These are phyloP conservation scores for Emiliania huxleyi DNA, from an alignment of 78 protist species.

Conservation along the genomic window DNA sequence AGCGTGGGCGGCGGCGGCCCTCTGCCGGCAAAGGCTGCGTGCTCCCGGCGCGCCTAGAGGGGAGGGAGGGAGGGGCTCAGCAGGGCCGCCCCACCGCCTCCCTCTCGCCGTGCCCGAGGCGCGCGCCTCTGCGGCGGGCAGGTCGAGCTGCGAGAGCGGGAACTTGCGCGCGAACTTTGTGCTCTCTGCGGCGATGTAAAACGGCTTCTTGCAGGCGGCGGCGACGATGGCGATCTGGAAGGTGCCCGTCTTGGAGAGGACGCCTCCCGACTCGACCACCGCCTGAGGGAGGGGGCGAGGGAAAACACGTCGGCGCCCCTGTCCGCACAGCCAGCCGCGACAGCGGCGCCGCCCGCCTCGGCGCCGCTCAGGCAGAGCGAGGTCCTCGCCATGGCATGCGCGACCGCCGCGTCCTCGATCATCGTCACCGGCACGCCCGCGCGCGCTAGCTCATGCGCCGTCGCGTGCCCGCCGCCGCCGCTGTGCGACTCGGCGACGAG, in stretches of 20 bases:
- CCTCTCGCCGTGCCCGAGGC: too few species aligned
- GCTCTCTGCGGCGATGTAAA: constrained; percentile 94
- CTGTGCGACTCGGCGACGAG: constrained; percentile 78
- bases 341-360: too few species aligned
- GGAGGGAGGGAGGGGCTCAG: too few species aligned
- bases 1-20: neutral
- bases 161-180: constrained; percentile 90
- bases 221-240: constrained; percentile 87
- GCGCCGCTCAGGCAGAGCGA: constrained; percentile 93
- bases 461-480: constrained; percentile 55
- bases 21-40: neutral
- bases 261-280: constrained; percentile 97
- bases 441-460: constrained; percentile 51
- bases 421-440: constrained; percentile 77
- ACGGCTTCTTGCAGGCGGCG: constrained; percentile 78
- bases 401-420: constrained; percentile 90
- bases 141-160: constrained; percentile 84
- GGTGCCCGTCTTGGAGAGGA: constrained; percentile 87
- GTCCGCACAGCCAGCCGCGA: too few species aligned
- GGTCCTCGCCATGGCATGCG: constrained; percentile 64
- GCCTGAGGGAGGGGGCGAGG: too few species aligned
- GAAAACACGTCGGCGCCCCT: too few species aligned
- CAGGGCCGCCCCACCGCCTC: too few species aligned
- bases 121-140: constrained; percentile 20
- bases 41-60: neutral